Evolutionary conservation across 1,139 yeast genomes (phyloP).

Genomic region (Yamadazyma dendronema): DNA sequence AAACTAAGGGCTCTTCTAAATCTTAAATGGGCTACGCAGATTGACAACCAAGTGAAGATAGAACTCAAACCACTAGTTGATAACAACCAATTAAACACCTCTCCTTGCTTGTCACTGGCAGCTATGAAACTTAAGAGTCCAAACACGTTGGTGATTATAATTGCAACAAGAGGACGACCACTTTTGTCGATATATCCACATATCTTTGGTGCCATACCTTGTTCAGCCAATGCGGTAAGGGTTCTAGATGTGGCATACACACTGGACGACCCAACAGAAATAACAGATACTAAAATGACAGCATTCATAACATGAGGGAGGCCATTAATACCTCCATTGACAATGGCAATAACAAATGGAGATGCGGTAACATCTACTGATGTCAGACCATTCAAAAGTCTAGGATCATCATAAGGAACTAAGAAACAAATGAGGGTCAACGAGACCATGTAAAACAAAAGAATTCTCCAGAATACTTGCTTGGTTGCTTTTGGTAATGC

Average conservation of each 20-base stretch:
- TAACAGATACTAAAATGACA: slow-evolving; percentile 39
- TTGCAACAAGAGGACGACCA: slow-evolving; percentile 45
- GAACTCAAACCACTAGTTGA: slow-evolving; percentile 40
- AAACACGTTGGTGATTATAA: slow-evolving; percentile 32
- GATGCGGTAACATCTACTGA: slow-evolving; percentile 23
- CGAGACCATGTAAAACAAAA: slow-evolving; percentile 39
- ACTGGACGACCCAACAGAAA: slow-evolving; percentile 45
- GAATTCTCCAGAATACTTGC: slow-evolving; percentile 47
- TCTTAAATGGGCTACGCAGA: slow-evolving; percentile 35
- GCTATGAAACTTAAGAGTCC: slow-evolving; percentile 43
- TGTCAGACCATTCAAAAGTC: slow-evolving; percentile 31
- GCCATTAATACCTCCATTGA: slow-evolving; percentile 49
- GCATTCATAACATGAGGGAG: slow-evolving; percentile 48
- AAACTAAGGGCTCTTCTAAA: slow-evolving; percentile 33
- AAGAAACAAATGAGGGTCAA: slow-evolving; percentile 37
- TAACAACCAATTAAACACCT: slow-evolving; percentile 36
- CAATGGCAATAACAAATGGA: slow-evolving; percentile 41
- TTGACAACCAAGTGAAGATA: slow-evolving; percentile 41
- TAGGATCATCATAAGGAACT: slow-evolving; percentile 32
- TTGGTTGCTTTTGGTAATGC: slow-evolving; percentile 41
- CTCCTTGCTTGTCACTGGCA: slow-evolving; percentile 32
- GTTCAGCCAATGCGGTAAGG: slow-evolving; percentile 39
- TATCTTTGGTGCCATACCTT: slow-evolving; percentile 42
- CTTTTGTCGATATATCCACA: slow-evolving; percentile 39
- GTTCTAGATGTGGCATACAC: slow-evolving; percentile 48